Evolutionary conservation across 2,329 filamentous ascomycete genomes (phyloP).

Genomic region (Claviceps humidiphila): DNA sequence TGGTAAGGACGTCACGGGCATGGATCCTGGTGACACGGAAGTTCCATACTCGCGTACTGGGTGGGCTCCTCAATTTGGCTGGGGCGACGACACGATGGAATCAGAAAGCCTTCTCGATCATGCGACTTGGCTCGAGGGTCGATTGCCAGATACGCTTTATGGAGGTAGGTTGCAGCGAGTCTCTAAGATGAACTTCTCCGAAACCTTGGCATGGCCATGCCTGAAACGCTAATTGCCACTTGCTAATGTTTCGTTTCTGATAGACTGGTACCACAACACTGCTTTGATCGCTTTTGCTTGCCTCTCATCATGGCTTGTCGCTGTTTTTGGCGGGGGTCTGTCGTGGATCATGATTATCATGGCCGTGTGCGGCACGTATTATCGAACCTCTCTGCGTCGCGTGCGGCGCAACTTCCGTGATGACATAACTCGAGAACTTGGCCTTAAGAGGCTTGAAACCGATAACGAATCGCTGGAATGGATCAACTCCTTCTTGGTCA

Average conservation of each 20-base stretch:
- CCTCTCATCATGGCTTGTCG: slow-evolving; percentile 78
- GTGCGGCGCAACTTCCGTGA: slow-evolving; percentile 93
- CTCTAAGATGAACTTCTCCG: not conserved
- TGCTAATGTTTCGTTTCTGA: not conserved
- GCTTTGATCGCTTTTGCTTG: slow-evolving; percentile 91
- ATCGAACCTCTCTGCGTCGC: slow-evolving; percentile 84
- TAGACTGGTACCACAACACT: slow-evolving; percentile 97
- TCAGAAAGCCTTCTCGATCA: slow-evolving; percentile 69
- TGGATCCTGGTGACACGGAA: slow-evolving; percentile 39
- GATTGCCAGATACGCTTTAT: slow-evolving; percentile 78
- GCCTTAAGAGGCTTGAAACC: slow-evolving; percentile 73
- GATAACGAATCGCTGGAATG: slow-evolving; percentile 91
- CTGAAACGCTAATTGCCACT: not conserved
- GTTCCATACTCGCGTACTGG: slow-evolving; percentile 45
- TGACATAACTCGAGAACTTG: slow-evolving; percentile 80
- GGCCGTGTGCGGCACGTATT: slow-evolving; percentile 87
- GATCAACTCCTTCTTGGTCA: slow-evolving; percentile 97
- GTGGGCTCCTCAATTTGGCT: slow-evolving; percentile 80
- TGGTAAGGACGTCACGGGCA: slow-evolving; percentile 34
- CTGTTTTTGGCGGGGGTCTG: slow-evolving; percentile 77
- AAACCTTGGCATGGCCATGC: not conserved
- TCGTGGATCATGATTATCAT: slow-evolving; percentile 91
- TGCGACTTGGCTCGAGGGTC: slow-evolving; percentile 72
- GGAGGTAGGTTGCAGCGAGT: slow-evolving; percentile 47
- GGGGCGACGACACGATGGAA: slow-evolving; percentile 41